Evolutionary conservation across 2,329 filamentous ascomycete species (phyloP).

Genomic region (Hypoxylon sp.): DNA sequence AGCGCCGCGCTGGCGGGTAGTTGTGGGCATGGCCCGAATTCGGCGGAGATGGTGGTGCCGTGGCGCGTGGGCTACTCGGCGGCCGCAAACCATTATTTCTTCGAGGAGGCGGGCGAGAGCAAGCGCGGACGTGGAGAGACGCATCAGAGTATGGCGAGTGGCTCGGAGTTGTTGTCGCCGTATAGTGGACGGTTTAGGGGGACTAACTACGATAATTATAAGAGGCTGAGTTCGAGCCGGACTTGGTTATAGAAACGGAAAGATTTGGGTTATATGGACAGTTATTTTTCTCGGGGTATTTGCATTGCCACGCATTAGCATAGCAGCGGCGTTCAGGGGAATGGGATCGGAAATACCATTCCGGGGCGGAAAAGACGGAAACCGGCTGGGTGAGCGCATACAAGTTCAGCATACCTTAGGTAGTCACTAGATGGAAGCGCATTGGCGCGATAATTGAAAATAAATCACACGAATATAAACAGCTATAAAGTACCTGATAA

Average conservation of each 20-base stretch:
- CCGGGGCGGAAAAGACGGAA: not conserved
- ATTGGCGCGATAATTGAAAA: not conserved
- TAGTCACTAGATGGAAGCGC: not conserved
- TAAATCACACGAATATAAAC: not conserved
- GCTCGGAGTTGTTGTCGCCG: conserved; percentile 29
- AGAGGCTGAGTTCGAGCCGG: conserved; percentile 43
- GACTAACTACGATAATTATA: conserved; percentile 42
- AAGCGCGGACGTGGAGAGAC: not conserved
- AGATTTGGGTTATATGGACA: not conserved
- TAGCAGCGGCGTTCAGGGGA: conserved; percentile 32
- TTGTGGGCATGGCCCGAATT: conserved; percentile 49
- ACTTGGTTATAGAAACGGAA: conserved; percentile 34
- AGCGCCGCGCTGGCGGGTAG: conserved; percentile 46
- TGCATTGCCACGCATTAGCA: conserved; percentile 13
- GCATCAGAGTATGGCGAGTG: conserved; percentile 27
- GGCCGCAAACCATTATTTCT: conserved; percentile 50
- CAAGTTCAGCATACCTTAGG: not conserved
- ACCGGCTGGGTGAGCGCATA: conserved; percentile 14
- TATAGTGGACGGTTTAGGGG: conserved; percentile 12
- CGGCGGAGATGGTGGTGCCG: conserved; percentile 41
- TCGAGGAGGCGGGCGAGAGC: conserved; percentile 43
- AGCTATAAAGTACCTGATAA: not conserved
- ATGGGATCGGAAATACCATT: conserved; percentile 17
- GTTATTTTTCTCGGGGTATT: not conserved
- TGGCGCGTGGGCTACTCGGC: conserved; percentile 48